These are phyloP conservation scores for Glycine soja DNA, from an alignment of 306 rosid genomes.

Conservation along the genomic window DNA sequence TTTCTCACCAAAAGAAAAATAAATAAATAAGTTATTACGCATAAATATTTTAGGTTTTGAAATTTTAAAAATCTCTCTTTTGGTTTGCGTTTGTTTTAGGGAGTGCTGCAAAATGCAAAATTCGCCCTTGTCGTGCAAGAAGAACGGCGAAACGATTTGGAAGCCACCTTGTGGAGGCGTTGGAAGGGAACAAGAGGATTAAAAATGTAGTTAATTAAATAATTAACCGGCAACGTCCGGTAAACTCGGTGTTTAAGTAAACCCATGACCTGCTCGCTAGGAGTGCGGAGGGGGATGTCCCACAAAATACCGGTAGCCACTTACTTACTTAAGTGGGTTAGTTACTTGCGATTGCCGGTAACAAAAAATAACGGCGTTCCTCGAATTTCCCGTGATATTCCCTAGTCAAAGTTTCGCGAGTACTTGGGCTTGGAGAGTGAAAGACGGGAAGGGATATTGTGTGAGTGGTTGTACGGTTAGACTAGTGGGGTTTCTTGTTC, in stretches of 20 bases:
- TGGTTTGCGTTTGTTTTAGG: neutral
- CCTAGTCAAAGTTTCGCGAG: slow-evolving; percentile 52
- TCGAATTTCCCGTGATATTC: slow-evolving; percentile 38
- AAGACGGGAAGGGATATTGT: slow-evolving; percentile 29
- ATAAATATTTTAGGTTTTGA: neutral
- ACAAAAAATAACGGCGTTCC: slow-evolving; percentile 52
- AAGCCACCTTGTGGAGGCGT: slow-evolving; percentile 38
- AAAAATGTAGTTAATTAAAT: neutral
- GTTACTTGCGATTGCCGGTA: slow-evolving; percentile 57
- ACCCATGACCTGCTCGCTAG: slow-evolving; percentile 54
- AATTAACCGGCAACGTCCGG: slow-evolving; percentile 73
- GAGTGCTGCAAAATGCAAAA: slow-evolving; percentile 9
- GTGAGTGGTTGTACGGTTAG: slow-evolving; percentile 60
- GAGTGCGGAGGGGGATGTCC: slow-evolving; percentile 58
- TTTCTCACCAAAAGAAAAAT: neutral
- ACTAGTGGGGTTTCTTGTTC: slow-evolving; percentile 51
- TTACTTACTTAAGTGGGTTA: slow-evolving; percentile 39
- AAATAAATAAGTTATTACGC: neutral
- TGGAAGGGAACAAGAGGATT: neutral
- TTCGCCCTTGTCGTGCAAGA: slow-evolving; percentile 53
- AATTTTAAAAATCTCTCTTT: slow-evolving; percentile 1
- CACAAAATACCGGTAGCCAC: slow-evolving; percentile 63
- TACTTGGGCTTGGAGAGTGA: slow-evolving; percentile 33
- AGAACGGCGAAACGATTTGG: slow-evolving; percentile 49
- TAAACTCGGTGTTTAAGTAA: slow-evolving; percentile 61